Base-by-base conservation (phyloP, 108 stramenopile genomes). In the Pseudonitzschia pungens region DNA sequence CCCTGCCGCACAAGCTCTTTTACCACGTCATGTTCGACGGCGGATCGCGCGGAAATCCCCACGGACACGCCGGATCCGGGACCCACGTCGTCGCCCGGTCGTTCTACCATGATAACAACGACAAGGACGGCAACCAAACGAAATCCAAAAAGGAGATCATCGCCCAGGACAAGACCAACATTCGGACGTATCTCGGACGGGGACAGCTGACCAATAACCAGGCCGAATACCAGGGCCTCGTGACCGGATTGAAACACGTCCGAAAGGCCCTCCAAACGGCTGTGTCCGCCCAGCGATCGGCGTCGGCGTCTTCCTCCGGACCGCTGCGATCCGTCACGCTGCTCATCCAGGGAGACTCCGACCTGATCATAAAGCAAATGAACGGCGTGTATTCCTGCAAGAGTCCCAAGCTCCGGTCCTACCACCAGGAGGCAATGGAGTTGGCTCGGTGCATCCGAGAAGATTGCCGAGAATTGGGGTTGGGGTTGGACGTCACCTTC, bases 31-130 rank as follows among this genome's bases (percentile, higher is more conserved):
- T 80, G 59, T 95, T 95, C 79, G 93, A 95, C 73, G 93, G 93
- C 15, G 93, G 91, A 22, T 78, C 88, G 1, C 77, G 93, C 28
- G 91, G 91, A 6, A 95, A 95, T 78, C 93, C 93, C 28, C 10
- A 48, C 14, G 93, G 93, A n/a, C 43, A 86, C 29, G 91, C 91
- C 31, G 93, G 93, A 48, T 63, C 89, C 3, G 93, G 93, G 12
- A 82, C 89, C 41, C 68, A 81, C 18, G 68, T 95, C 0, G 48
- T 70, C 21, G 27, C 24, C 45, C 45, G 51, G 22, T 20, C 16
- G 40, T 44, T 24, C 24, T 44, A 33, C 48, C 27, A 70, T 1
- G 0, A 36, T 18, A 33, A 56, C 45, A 73, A n/a, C 60, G 45
- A 8, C 2, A 12, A 48, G 1, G 1, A n/a, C 57, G 68, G 27